These are phyloP conservation scores for Starmerella etchellsii DNA, from an alignment of 805 yeast genomes.

Conservation along the genomic window DNA sequence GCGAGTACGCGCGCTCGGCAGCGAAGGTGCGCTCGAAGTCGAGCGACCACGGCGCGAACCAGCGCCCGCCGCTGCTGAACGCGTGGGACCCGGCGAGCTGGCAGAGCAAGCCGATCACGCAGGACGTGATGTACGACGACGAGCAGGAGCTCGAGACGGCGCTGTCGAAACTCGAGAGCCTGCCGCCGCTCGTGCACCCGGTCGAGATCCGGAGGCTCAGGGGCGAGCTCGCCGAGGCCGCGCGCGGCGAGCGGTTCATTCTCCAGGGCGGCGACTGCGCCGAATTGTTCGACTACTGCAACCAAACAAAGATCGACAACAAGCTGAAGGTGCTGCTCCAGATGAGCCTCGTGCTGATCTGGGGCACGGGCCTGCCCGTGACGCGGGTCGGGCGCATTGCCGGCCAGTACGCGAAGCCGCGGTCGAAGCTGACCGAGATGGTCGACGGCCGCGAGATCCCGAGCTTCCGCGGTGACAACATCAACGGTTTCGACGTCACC, in stretches of 20 bases:
- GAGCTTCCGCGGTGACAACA: slow-evolving; percentile 34
- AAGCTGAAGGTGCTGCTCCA: slow-evolving; percentile 33
- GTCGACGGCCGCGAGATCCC: slow-evolving; percentile 31
- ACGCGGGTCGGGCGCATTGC: slow-evolving; percentile 34
- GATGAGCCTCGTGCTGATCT: slow-evolving; percentile 33
- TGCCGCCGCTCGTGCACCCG: slow-evolving; percentile 34
- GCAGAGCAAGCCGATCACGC: slow-evolving; percentile 33
- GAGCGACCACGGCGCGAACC: slow-evolving; percentile 15
- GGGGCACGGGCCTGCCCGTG: slow-evolving; percentile 33
- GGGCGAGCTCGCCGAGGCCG: slow-evolving; percentile 29
- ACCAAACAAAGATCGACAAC: slow-evolving; percentile 30
- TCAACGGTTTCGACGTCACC: slow-evolving; percentile 31
- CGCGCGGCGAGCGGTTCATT: slow-evolving; percentile 33
- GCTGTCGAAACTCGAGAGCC: slow-evolving; percentile 30
- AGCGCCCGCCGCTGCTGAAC: slow-evolving; percentile 11
- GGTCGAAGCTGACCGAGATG: slow-evolving; percentile 33
- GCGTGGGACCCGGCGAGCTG: slow-evolving; percentile 33
- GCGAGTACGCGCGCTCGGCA: slow-evolving; percentile 29
- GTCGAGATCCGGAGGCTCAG: slow-evolving; percentile 28
- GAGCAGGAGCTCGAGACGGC: slow-evolving; percentile 29
- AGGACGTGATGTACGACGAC: slow-evolving; percentile 34
- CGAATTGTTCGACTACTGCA: slow-evolving; percentile 34
- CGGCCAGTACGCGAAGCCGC: slow-evolving; percentile 35
- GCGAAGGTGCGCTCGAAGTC: slow-evolving; percentile 31
- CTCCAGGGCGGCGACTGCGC: slow-evolving; percentile 37